Base-by-base conservation (phyloP, 768 basidiomycete genomes). In the Boletales sp. region DNA sequence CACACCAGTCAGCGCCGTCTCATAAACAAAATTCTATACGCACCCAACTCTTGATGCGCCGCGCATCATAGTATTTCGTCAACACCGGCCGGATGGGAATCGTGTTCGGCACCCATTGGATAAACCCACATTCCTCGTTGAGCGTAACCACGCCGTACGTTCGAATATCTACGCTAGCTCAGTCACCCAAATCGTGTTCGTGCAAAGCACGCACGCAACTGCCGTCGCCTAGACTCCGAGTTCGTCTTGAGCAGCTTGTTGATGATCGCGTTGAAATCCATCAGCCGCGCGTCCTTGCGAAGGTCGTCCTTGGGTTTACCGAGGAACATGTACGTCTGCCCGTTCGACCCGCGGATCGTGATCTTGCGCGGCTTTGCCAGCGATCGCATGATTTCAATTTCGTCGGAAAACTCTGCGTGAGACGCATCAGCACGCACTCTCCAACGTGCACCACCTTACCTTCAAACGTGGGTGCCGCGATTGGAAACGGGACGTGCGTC, bases 101-200 rank as follows among this genome's bases (percentile, higher is more conserved):
- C 1, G 94, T 97, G 64, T 98, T 88, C 0, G 87, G 90, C 4
- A 99, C 97, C 97, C 97, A 99, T 82, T 99, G 92, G 48, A 98
- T 92, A 43, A 98, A 83, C 0, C 97, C 97, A 61, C 94, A 97
- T 56, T 95, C 93, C 58, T 98, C 95, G 63, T 97, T 97, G 54
- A 99, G 76, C 6, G 94, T 91, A 24, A 97, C 87, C n/a, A 98
- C 93, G n/a, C 93, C 90, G 62, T 98, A 99, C 3, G 97, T 98
- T 21, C 95, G 84, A 50, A 99, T 92, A 64, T 87, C 95, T 56
- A 11, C 32, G 7, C 7, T 17, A 29, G 24, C 36, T 9, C 13
- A 35, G 14, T 8, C 12, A 29, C 14, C 3, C 3, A 8, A 7
- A 34, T 4, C 7, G 8, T 9, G 14, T 11, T 37, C 3, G 12